Base-by-base conservation (phyloP, 106 monocot species). In the Dendrobium chrysotoxum region DNA sequence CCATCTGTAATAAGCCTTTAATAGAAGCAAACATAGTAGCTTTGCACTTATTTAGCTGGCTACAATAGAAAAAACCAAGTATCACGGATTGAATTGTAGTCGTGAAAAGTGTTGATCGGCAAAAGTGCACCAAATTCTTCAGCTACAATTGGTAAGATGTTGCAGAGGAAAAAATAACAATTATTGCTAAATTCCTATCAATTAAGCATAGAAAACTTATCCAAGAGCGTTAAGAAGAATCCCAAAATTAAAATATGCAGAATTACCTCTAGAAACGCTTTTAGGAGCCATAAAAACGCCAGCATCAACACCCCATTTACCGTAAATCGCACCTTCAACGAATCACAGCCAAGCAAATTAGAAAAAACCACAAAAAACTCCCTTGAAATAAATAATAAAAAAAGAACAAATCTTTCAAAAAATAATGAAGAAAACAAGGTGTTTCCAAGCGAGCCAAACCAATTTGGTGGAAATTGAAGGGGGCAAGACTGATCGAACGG, bases 261-360 rank as follows among this genome's bases (percentile, higher is more conserved):
- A 57, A 70, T 79, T 85, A 99, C 98, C 95, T 99, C 98, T 79
- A 99, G 92, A 58, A 99, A 88, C 26, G 92, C 95, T 84, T 95
- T 95, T 10, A 95, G 82, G 83, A 93, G 91, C 98, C 98, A 99
- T 26, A 99, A 73, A 68, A 87, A 95, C 4, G 92, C 85, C 78
- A 99, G 87, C 67, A 99, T 85, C 70, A 99, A 61, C 20, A 89
- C 84, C 64, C 98, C 98, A 84, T 99, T 88, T 7, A 99, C 98
- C 23, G 95, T 87, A 82, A 99, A 99, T 17, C 86, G 68, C 45
- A 99, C 98, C 98, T 99, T 78, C 13, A 57, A 39, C 39, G 35
- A 75, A 80, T 53, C 23, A 45, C 10, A 72, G 35, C 45, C 10
- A 31, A 53, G 17, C 28, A 39, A 50, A 47, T 66, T 7, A 72